Evolutionary conservation across 2,329 filamentous ascomycete species (phyloP), one percentile per base, ranked within the genome.

Genomic region (Claviceps spartinae): DNA sequence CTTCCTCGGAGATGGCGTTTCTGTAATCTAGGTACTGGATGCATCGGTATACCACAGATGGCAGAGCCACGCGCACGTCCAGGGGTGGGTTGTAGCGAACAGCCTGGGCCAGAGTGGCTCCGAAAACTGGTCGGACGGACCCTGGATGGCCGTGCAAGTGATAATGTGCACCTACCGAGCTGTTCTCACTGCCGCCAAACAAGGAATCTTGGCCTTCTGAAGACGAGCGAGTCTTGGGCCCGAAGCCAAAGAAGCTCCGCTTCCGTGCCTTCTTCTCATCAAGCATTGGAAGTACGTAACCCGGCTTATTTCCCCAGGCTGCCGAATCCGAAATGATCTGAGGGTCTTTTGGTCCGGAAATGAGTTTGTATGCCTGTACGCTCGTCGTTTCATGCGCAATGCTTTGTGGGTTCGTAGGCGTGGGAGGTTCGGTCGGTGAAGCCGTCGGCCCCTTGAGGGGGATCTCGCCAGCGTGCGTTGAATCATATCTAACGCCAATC

Each of bases 1-100:
- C 93, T 67, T 98, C 93, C 66, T 98, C 93, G 5, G 75, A 76
- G 47, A 85, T 76, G 11, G 90, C 93, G 56, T 86, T 81, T 70
- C 90, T 90, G 6, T 81, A 78, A 58, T 88, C 85, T 18, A 98
- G 76, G 65, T 95, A 98, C 66, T 97, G 88, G 55, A 98, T 86
- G 63, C 89, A 96, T 53, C 93, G 84, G 69, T 94, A 98, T 8
- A 97, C 88, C 2, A 98, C 93, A 6, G 91, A 87, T 1, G 93
- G 93, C 30, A 98, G 72, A 30, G 86, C 83, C 6, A 88, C 81
- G 54, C 82, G 79, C 45, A 87, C 75, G 52, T 88, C 86, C 13
- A 73, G 68, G 0, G 89, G 90, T 13, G 82, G 76, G 59, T 86
- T 90, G 63, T 79, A 86, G 54, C 86, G 81, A 7, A 95, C 90